phyloP scores from a whole-genome alignment of 176 grass and related monocot species.

The Stipa capillata region DNA sequence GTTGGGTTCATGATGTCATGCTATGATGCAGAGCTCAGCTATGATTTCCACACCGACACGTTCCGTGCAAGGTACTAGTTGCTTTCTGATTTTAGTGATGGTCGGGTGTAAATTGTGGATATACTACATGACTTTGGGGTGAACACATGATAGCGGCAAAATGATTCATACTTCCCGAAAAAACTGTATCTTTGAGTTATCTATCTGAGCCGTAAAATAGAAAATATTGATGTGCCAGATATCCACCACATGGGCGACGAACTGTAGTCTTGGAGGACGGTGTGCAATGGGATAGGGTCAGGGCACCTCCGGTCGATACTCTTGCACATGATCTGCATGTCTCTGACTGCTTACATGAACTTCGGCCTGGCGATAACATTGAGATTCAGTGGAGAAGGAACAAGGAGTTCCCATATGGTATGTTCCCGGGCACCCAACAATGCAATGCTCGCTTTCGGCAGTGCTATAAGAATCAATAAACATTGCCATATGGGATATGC shows the following conservation, averaged over 20 bases:
- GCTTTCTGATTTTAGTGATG: background rate
- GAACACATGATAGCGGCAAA: background rate
- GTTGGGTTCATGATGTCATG: conserved; percentile 99
- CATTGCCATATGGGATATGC: conserved; percentile 28
- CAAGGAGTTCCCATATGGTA: conserved; percentile 95
- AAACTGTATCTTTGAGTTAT: background rate
- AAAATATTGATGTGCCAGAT: conserved; percentile 35
- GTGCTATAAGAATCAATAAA: conserved; percentile 8
- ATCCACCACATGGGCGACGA: conserved; percentile 74
- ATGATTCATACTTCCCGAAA: background rate
- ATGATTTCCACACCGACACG: conserved; percentile 51
- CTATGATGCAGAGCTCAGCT: conserved; percentile 94
- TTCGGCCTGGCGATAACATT: conserved; percentile 65
- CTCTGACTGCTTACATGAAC: conserved; percentile 74
- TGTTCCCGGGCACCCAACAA: conserved; percentile 40
- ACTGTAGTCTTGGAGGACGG: conserved; percentile 64
- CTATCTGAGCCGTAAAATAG: background rate
- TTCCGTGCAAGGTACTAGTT: conserved; percentile 73
- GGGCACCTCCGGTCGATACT: conserved; percentile 56
- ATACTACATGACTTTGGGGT: background rate
- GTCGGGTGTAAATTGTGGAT: background rate
- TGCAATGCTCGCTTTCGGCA: conserved; percentile 6
- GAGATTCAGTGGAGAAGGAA: conserved; percentile 99
- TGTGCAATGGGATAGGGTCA: conserved; percentile 75
- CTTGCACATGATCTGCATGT: conserved; percentile 65